Evolutionary conservation across 148 eudicot species (phyloP), one percentile per base, ranked within the genome.

Genomic region (Rhododendron griersonianum): DNA sequence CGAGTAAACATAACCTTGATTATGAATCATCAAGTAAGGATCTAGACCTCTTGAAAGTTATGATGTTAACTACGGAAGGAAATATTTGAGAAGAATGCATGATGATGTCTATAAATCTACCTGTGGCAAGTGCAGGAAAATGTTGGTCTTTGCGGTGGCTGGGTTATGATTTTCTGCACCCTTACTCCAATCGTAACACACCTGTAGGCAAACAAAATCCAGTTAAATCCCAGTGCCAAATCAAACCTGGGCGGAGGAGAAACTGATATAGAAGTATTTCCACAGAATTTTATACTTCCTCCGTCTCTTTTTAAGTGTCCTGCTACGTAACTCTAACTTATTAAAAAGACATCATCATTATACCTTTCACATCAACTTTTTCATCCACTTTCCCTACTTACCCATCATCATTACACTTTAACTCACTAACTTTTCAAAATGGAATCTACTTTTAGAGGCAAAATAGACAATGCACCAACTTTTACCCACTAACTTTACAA

Each of bases 81-180:
- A 33, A 6, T 78, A 19, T 23, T 10, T 16, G 5, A 78, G 81
- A 47, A 45, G 23, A 61, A 75, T 7, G 30, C 4, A 37, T 55
- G 48, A 37, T 1, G 18, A 45, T 51, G 15, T 51, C 55, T 19
- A 5, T 9, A 33, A 39, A 15, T 28, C 51, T 91, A 95, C 99
- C 96, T 95, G 98, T 30, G 98, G 90, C 74, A 88, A 85, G 89
- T 97, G 99, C 87, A 97, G 82, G 88, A 85, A 93, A 47, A 95
- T 95, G 86, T 85, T 78, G 83, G 91, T 87, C 89, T 95, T 95
- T 63, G 98, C 96, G 5, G 98, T 89, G 82, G 96, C 86, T 25
- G 99, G 99, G 86, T 97, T 95, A 77, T 97, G 99, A 90, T 97
- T 97, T 90, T 97, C 98, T 55, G 99, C 99, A 87, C 99, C 99